A percentile compares a stretch with the other conserved stretches of the same genome.
phyloP scores from a whole-genome alignment of 495 filamentous ascomycete species.

The Hyphodiscus hymeniophilus region DNA sequence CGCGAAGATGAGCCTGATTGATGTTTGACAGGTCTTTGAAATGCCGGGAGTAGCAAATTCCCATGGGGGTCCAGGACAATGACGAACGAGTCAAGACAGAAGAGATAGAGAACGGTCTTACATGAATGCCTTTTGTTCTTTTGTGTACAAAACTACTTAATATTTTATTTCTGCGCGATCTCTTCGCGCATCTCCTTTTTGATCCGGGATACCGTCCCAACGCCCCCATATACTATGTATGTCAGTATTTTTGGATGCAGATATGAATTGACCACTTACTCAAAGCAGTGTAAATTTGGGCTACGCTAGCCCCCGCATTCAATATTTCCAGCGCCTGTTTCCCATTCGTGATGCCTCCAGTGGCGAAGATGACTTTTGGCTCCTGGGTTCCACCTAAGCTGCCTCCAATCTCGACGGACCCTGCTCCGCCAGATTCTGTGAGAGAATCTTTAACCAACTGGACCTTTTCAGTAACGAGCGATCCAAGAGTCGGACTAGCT shows the following conservation, averaged over 20 bases:
- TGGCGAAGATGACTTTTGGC: constrained; percentile 84
- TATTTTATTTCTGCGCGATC: constrained; percentile 4
- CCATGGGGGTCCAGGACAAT: too few relatives aligned
- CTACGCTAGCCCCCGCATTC: constrained; percentile 78
- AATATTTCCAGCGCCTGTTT: constrained; percentile 69
- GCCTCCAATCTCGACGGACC: constrained; percentile 20
- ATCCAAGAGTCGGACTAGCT: constrained; percentile 5
- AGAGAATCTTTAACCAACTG: constrained; percentile 23
- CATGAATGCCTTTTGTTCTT: too few relatives aligned
- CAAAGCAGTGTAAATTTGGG: constrained; percentile 65
- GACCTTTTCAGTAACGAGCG: constrained; percentile 11
- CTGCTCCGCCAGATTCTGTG: constrained; percentile 14
- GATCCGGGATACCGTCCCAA: constrained; percentile 76
- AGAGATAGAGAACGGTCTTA: too few relatives aligned
- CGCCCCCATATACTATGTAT: constrained; percentile 76
- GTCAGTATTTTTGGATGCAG: too few relatives aligned
- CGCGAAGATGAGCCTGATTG: too few relatives aligned
- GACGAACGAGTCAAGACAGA: too few relatives aligned
- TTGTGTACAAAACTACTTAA: too few relatives aligned
- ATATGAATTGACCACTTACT: too few relatives aligned
- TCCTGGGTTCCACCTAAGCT: constrained; percentile 13
- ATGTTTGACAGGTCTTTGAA: too few relatives aligned
- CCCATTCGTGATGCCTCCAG: constrained; percentile 82
- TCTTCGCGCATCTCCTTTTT: constrained; percentile 73
- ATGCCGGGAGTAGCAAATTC: too few relatives aligned